Base-by-base conservation (phyloP, 2,329 filamentous ascomycete genomes). In the Fusarium vanettenii region DNA sequence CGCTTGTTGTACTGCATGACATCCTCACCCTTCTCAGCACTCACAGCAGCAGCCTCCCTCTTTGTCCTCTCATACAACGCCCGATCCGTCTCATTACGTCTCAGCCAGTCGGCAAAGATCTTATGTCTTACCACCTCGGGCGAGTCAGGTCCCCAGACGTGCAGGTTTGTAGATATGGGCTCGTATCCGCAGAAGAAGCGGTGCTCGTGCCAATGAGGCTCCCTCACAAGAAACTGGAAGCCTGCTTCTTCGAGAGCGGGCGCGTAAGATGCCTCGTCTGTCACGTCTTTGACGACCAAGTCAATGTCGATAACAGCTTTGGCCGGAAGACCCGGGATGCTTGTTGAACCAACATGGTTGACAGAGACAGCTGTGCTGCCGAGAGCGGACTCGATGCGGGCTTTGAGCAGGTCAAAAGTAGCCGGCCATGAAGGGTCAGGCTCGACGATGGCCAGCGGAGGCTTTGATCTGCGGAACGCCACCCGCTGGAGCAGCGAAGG, bases 291-390 rank as follows among this genome's bases (percentile, higher is more conserved):
- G 9, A 89, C 81, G 5, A 85, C 81, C 10, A 89, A 78, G 73
- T 89, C 88, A 31, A 90, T 82, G 75, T 90, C 88, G 56, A 90
- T 87, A 56, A 89, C 79, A 33, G 83, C 81, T 79, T 90, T 89
- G 55, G 88, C 88, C 0, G 86, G 81, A 5, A 90, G 82, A 9
- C 79, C 80, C 0, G 86, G 86, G 8, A 90, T 81, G 60, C 85
- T 86, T 31, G 88, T 89, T 14, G 86, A 89, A 29, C 88, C 88
- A 35, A 85, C 81, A 74, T 89, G 88, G 20, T 80, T 73, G 61
- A 89, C 79, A 25, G 79, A 75, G 7, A 86, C 33, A n/a, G 82
- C 70, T 5, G 83, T 72, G 22, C 75, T 50, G n/a, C 81, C 82
- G 5, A 86, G 79, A 1, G 83, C 84, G 1, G 73, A 69, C 18